Evolutionary conservation across 2,329 filamentous ascomycete species (phyloP).

Genomic region (Karstenula rhodostoma): DNA sequence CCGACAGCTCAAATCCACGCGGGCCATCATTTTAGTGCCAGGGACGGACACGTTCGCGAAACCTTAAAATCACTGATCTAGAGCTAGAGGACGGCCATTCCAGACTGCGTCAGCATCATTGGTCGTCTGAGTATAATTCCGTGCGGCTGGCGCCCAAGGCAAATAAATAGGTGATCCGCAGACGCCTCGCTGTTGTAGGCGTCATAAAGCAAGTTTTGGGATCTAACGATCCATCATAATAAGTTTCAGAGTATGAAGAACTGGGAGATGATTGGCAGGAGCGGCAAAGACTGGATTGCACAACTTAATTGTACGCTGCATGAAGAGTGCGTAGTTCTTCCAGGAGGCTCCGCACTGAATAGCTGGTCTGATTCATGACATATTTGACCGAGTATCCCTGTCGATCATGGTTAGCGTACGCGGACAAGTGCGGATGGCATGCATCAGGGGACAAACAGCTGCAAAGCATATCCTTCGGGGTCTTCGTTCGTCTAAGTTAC

Average conservation of each 20-base stretch:
- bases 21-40: neutral
- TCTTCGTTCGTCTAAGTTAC: no score
- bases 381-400: neutral
- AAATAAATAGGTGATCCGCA: neutral
- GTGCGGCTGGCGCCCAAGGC: neutral
- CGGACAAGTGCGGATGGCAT: neutral
- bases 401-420: neutral
- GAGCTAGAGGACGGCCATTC: neutral
- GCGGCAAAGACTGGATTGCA: neutral
- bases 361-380: neutral
- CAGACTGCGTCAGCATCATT: neutral
- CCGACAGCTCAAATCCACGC: slow-evolving; percentile 18
- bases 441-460: neutral
- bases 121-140: neutral
- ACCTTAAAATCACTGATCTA: neutral
- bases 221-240: neutral
- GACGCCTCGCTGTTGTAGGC: neutral
- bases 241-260: neutral
- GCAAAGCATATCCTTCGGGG: slow-evolving; percentile 1
- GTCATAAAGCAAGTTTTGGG: neutral
- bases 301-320: neutral
- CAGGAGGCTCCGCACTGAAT: neutral
- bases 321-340: neutral
- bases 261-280: neutral
- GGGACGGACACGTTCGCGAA: slow-evolving; percentile 1